Percentiles rank a stretch among this genome's conserved stretches.
Evolutionary conservation across 2,329 filamentous ascomycete genomes (phyloP).

Genomic region (Canariomyces notabilis): DNA sequence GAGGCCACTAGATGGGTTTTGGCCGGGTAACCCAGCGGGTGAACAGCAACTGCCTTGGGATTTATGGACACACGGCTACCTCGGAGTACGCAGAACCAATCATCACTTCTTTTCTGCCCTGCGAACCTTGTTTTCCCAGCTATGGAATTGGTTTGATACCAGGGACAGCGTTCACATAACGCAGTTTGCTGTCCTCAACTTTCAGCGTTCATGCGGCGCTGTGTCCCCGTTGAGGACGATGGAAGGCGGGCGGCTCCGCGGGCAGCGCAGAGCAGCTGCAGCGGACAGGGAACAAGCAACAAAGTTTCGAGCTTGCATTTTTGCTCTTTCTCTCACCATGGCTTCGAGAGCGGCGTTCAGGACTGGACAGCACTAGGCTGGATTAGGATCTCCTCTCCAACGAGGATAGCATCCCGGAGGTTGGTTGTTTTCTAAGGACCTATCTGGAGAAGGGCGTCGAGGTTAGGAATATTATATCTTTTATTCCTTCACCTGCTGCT

Average conservation of each 20-base stretch:
- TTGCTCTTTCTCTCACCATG: too few species aligned
- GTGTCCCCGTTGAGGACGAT: too few species aligned
- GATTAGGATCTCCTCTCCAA: not conserved
- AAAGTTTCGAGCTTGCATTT: too few species aligned
- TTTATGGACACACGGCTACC: not conserved
- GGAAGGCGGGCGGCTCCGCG: too few species aligned
- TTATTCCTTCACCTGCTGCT: not conserved
- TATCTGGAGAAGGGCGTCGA: not conserved
- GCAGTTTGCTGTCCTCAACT: too few species aligned
- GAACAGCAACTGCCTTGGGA: not conserved
- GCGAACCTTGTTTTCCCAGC: too few species aligned
- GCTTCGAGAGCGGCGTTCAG: not conserved
- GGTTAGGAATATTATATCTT: not conserved
- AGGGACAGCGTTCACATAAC: too few species aligned
- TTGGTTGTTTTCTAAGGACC: not conserved
- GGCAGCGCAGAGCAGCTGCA: not conserved
- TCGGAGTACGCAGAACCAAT: not conserved
- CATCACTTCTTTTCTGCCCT: not conserved
- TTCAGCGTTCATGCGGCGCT: too few species aligned
- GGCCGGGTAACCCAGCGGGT: too few species aligned
- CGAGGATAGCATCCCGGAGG: not conserved
- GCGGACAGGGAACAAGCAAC: not conserved
- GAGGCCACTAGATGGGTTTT: constrained; percentile 20
- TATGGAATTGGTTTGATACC: too few species aligned
- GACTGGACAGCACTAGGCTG: not conserved